phyloP scores from a whole-genome alignment of 352 stramenopile genomes.

The Phytopythium delawarense region DNA sequence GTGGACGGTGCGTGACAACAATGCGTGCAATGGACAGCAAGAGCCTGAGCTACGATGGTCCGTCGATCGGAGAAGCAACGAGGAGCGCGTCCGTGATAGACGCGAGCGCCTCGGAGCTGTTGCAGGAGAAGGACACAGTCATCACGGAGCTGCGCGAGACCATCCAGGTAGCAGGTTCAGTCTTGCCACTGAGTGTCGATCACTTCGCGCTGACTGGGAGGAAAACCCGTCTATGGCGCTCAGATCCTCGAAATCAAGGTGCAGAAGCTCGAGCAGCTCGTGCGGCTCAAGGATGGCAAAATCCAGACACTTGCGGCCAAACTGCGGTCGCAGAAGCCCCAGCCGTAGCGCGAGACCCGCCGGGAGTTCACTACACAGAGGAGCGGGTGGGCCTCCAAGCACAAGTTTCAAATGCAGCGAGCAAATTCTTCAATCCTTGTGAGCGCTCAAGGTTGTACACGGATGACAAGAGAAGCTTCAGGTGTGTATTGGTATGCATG shows the following conservation, averaged over 20 bases:
- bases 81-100: neutral
- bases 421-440: neutral
- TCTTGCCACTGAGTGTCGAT: neutral
- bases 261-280: slow-evolving; percentile 93
- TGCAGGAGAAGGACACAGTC: slow-evolving; percentile 72
- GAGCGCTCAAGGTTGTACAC: neutral
- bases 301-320: slow-evolving; percentile 90
- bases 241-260: slow-evolving; percentile 95
- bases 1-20: neutral
- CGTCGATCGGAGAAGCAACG: neutral
- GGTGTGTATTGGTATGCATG: neutral
- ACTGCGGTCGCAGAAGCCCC: slow-evolving; percentile 66
- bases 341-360: slow-evolving; percentile 12
- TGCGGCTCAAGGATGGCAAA: slow-evolving; percentile 93
- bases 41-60: neutral
- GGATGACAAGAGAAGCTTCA: neutral
- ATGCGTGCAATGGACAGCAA: neutral
- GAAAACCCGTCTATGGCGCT: neutral
- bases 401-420: neutral
- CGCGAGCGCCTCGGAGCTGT: slow-evolving; percentile 3
- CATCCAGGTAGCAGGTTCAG: slow-evolving; percentile 38
- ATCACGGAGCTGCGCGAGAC: slow-evolving; percentile 88
- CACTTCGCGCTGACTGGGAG: neutral
- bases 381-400: neutral
- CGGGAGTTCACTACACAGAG: neutral